Evolutionary conservation across 2,329 filamentous ascomycete species (phyloP), one percentile per base, ranked within the genome.

Genomic region (Calycina herbarum): DNA sequence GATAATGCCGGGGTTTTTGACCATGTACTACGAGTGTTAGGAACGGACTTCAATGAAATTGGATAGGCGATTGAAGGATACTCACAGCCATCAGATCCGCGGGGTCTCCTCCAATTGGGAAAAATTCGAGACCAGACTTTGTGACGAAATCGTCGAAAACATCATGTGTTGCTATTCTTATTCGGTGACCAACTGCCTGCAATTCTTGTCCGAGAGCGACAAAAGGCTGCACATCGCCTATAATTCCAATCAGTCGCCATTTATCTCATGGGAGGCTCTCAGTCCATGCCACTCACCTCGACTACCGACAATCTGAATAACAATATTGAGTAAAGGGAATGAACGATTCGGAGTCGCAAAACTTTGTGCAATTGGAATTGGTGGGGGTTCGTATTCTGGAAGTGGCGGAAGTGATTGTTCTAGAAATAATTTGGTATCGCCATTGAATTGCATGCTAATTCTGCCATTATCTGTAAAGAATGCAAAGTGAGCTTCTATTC

Each of bases 1-100:
- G 86, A 95, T 91, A 38, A 95, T 80, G 0, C 92, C 90, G 0
- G 92, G 91, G 71, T 94, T 90, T 77, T 93, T 93, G 59, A 94
- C 92, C 92, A 95, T 95, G 74, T 93, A 95, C 62, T 64, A 7
- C 4, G n/a, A 10, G 8, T 11, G 27, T 58, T 15, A 48, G 27
- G n/a, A 20, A 20, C 20, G 20, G 20, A 1, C 20, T 20, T 20
- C 20, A 20, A 20, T 20, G 20, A 20, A 20, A 20, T 20, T 20
- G 20, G 20, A 20, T 20, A 20, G 20, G 20, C 20, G 20, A 20
- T 20, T 20, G 20, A 20, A 20, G 10, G 59, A 13, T n/a, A 40
- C 62, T 24, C 54, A 64, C 62, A 15, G 62, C 62, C 62, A 64
- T 64, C 35, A 64, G 20, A 35, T 64, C 62, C 27, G 40, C 57